Percentiles rank a stretch among this genome's conserved stretches.
Conservation (phyloP, 768 basidiomycete genomes). For the Amyloporia xantha region DNA sequence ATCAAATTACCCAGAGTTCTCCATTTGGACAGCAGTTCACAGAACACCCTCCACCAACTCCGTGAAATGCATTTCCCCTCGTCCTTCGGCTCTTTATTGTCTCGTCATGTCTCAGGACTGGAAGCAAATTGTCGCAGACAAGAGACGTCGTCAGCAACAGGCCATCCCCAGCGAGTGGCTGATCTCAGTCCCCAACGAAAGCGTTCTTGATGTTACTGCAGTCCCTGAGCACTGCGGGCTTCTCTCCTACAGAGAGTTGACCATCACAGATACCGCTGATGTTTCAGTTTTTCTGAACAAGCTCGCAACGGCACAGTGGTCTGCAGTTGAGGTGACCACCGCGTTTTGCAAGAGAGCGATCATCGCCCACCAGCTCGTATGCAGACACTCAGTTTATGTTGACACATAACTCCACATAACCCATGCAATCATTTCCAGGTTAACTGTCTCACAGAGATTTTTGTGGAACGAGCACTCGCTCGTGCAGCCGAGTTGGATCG, state of each 20-base stretch:
- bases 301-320: slow-evolving; percentile 46
- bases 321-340: slow-evolving; percentile 58
- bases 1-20: too few species aligned
- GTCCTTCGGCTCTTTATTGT: background rate
- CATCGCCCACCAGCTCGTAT: slow-evolving; percentile 71
- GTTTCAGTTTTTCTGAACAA: slow-evolving; percentile 42
- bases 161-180: slow-evolving; percentile 62
- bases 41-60: too few species aligned
- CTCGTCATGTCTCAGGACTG: slow-evolving; percentile 27
- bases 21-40: too few species aligned
- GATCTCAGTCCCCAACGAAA: slow-evolving; percentile 35
- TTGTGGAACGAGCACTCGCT: slow-evolving; percentile 60
- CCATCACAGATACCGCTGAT: slow-evolving; percentile 51
- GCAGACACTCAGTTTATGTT: slow-evolving; percentile 12
- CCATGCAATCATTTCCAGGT: slow-evolving; percentile 33
- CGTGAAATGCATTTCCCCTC: too few species aligned
- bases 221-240: slow-evolving; percentile 51
- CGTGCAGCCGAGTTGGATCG: slow-evolving; percentile 65
- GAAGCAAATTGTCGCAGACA: slow-evolving; percentile 47
- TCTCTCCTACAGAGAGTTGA: slow-evolving; percentile 44
- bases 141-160: slow-evolving; percentile 43
- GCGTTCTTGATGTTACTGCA: slow-evolving; percentile 40
- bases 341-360: slow-evolving; percentile 76
- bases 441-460: slow-evolving; percentile 82
- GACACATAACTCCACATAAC: background rate